Percentiles rank a stretch among this genome's conserved stretches.
Evolutionary conservation across 2,329 filamentous ascomycete genomes (phyloP).

Genomic region (Fusarium sp.): DNA sequence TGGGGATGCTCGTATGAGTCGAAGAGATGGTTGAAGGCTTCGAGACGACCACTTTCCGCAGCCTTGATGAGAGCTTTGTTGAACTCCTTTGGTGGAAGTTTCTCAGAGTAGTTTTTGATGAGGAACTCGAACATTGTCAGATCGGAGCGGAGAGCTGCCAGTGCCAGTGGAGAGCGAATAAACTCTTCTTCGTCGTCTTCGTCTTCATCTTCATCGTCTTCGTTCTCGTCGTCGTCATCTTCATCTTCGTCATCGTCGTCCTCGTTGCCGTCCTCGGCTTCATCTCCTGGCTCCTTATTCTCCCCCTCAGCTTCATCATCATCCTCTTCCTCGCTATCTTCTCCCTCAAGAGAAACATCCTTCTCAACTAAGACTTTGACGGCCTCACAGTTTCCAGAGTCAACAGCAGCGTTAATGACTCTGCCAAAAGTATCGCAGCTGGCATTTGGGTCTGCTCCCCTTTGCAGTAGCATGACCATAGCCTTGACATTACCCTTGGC

Average conservation of each 20-base stretch:
- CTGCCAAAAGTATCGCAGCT: conserved; percentile 42
- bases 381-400: conserved; percentile 55
- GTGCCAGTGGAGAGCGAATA: conserved; percentile 50
- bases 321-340: conserved; percentile 29
- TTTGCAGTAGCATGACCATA: conserved; percentile 54
- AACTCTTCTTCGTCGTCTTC: conserved; percentile 19
- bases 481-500: conserved; percentile 53
- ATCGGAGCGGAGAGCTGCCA: conserved; percentile 54
- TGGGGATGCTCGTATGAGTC: conserved; percentile 48
- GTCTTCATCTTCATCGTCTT: not conserved
- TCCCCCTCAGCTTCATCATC: not conserved
- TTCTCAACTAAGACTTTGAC: conserved; percentile 55
- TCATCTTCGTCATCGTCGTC: conserved; percentile 2
- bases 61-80: conserved; percentile 54
- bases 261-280: not conserved
- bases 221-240: not conserved
- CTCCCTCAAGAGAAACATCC: conserved; percentile 48
- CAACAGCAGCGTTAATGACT: conserved; percentile 56
- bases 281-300: conserved; percentile 17
- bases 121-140: conserved; percentile 57
- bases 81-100: conserved; percentile 53
- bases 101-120: conserved; percentile 53
- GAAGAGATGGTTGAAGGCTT: conserved; percentile 54
- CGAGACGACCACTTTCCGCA: conserved; percentile 53
- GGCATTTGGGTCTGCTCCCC: conserved; percentile 54